Conservation (phyloP, 371 early-diverging fungal genomes). For the Mucor plumbeus region DNA sequence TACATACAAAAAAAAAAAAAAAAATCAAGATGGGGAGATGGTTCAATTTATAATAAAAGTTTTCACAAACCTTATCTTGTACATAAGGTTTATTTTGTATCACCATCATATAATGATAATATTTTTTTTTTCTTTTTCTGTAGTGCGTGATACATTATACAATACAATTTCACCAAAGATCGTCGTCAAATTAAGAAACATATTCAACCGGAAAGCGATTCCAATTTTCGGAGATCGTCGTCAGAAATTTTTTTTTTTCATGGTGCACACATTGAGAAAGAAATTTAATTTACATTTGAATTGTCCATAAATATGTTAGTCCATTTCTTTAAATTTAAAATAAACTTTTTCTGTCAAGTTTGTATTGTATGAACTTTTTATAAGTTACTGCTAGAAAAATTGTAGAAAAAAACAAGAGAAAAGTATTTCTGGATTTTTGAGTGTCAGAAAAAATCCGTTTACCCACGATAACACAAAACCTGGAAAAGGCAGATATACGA, state of each 20-base stretch:
- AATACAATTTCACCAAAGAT: neutral
- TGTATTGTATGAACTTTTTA: neutral
- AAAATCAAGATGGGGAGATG: neutral
- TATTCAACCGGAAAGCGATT: neutral
- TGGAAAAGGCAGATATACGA: neutral
- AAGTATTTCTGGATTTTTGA: neutral
- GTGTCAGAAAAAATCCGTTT: neutral
- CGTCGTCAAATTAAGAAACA: neutral
- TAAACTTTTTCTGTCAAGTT: neutral
- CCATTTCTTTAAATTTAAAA: neutral
- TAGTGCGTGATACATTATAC: neutral
- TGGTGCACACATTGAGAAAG: neutral
- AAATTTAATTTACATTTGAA: neutral
- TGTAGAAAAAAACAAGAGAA: neutral
- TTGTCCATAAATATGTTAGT: neutral
- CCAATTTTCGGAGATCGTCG: conserved; percentile 2
- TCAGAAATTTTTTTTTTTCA: neutral
- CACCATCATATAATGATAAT: neutral
- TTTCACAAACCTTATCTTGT: conserved; percentile 2
- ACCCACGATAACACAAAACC: neutral
- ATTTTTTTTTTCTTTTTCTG: neutral
- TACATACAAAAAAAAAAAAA: too few species aligned
- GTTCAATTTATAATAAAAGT: neutral
- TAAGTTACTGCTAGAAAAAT: neutral
- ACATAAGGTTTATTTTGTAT: neutral